Evolutionary conservation across 108 stramenopile genomes (phyloP).

Genomic region (Cyclostephanos tholiformis): DNA sequence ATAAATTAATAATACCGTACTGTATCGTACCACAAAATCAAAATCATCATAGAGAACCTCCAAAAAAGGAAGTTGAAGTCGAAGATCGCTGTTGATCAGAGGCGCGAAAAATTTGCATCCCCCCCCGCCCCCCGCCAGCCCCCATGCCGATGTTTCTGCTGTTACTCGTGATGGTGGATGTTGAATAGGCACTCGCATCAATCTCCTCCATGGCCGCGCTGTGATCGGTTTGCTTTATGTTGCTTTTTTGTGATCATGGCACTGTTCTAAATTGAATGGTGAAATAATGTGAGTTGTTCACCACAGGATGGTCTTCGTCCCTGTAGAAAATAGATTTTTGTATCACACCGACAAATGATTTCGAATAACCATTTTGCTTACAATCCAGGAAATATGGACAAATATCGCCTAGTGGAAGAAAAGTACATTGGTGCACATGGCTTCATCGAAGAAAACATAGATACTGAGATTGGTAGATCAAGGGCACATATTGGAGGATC

Average conservation of each 20-base stretch:
- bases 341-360: not conserved
- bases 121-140: no score
- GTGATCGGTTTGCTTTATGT: not conserved
- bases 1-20: no score
- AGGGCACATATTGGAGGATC: slow-evolving; percentile 18
- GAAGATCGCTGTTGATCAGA: no score
- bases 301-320: not conserved
- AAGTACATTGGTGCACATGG: slow-evolving; percentile 46
- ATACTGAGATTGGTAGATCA: slow-evolving; percentile 17
- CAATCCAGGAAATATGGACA: slow-evolving; percentile 65
- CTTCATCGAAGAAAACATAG: slow-evolving; percentile 55
- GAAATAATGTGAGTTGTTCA: not conserved
- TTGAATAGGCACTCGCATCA: no score
- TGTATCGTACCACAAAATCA: no score
- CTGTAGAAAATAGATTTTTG: not conserved
- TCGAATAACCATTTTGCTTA: no score
- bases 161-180: no score
- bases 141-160: no score
- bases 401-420: slow-evolving; percentile 85
- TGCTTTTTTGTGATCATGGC: not conserved
- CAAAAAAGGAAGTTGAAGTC: no score
- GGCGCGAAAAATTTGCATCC: no score
- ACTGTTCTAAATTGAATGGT: not conserved
- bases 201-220: not conserved
- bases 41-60: no score